Conservation (phyloP, 805 yeast genomes). For the Barnettozyma vustinii region DNA sequence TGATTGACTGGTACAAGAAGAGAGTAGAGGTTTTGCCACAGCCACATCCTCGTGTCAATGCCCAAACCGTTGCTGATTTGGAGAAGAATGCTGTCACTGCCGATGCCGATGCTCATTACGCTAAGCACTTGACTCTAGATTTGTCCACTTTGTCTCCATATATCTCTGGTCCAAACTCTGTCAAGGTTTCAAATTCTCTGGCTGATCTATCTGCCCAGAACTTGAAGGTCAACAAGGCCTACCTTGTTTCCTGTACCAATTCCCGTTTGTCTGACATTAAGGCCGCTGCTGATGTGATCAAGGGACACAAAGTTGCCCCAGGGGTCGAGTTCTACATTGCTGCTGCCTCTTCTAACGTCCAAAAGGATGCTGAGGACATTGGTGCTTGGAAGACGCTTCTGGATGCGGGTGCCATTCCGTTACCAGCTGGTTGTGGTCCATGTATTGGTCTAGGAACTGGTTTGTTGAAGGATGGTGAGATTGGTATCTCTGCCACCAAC, state of each 20-base stretch:
- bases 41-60: constrained; percentile 80
- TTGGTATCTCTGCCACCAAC: constrained; percentile 97
- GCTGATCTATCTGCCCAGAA: constrained; percentile 66
- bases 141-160: constrained; percentile 77
- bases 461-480: constrained; percentile 88
- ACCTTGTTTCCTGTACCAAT: constrained; percentile 96
- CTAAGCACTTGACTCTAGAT: constrained; percentile 82
- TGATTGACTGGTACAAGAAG: constrained; percentile 72
- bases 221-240: constrained; percentile 85
- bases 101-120: constrained; percentile 78
- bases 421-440: constrained; percentile 99
- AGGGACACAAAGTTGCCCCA: constrained; percentile 74
- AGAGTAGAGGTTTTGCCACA: constrained; percentile 52
- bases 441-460: constrained; percentile 98
- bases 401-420: constrained; percentile 89
- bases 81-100: constrained; percentile 39
- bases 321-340: constrained; percentile 96
- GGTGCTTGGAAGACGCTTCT: constrained; percentile 92
- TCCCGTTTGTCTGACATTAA: constrained; percentile 87
- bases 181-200: constrained; percentile 79
- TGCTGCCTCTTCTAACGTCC: constrained; percentile 93
- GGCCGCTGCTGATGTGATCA: constrained; percentile 87
- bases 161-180: constrained; percentile 96
- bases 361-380: constrained; percentile 79
- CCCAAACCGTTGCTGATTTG: constrained; percentile 49